Evolutionary conservation across 257 asterid species (phyloP), one percentile per base, ranked within the genome.

Genomic region (Fraxinus excelsior): DNA sequence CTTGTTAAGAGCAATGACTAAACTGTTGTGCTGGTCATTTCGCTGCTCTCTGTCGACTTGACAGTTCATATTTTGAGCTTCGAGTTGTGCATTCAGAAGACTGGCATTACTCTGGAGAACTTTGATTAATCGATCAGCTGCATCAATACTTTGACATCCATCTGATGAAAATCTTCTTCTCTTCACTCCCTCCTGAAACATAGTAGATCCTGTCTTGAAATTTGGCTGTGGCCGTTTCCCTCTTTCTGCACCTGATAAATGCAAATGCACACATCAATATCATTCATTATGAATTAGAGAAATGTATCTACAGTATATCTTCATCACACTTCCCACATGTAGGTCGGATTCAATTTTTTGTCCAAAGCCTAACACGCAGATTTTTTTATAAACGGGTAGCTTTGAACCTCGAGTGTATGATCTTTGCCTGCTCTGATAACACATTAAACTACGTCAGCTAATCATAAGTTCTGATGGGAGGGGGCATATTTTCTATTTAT

Each of bases 1-100:
- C 89, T 89, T 89, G 85, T 76, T 76, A 23, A 91, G 92, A 68
- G 85, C 87, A 74, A 83, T 74, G 38, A 81, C 53, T 83, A 89
- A 75, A 77, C 68, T 78, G 74, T 85, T 73, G 26, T 79, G 86
- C n/a, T 85, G 86, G 18, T 84, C 88, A 82, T 91, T 89, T 70
- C 79, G 80, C 81, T 86, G 87, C 74, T 88, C 86, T 42, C 88
- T 83, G 65, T 87, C 89, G 73, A 82, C 35, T 64, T 68, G 85
- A 37, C 25, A 35, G 37, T 74, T 86, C 78, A 68, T 11, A 72
- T 69, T 87, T 76, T 86, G 92, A 65, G 87, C 85, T 78, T 88
- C 87, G 12, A 91, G 80, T 77, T 86, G 89, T 66, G 86, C 86
- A 64, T 82, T 86, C 62, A 89, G 85, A 81, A 79, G 34, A 38